Conservation (phyloP, 805 yeast species). For the Kodamaea fukazawae region DNA sequence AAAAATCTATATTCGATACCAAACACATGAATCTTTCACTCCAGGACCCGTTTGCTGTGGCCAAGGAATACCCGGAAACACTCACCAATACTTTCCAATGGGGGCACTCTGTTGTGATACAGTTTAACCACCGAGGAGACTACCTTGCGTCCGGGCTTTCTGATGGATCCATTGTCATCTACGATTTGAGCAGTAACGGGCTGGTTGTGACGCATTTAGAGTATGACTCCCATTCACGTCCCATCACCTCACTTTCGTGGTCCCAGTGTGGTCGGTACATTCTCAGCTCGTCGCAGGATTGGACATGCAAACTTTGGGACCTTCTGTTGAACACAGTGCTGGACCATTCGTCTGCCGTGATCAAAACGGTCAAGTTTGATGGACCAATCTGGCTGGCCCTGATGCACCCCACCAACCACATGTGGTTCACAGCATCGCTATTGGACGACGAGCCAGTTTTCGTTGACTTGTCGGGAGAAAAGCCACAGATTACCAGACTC, state of each 20-base stretch:
- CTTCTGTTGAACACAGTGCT: conserved; percentile 32
- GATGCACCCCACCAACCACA: conserved; percentile 48
- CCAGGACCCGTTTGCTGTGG: conserved; percentile 86
- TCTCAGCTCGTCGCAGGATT: conserved; percentile 73
- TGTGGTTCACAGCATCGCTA: conserved; percentile 58
- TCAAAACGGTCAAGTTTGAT: conserved; percentile 51
- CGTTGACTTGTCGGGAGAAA: conserved; percentile 35
- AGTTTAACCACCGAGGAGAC: conserved; percentile 74
- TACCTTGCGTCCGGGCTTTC: conserved; percentile 78
- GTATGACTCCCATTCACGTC: conserved; percentile 58
- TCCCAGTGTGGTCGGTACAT: conserved; percentile 67
- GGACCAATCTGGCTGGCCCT: conserved; percentile 73
- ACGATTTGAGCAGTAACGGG: conserved; percentile 68
- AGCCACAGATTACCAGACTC: background rate
- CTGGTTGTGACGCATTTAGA: conserved; percentile 52
- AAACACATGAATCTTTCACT: conserved; percentile 68
- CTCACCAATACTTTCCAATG: conserved; percentile 67
- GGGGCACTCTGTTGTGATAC: conserved; percentile 64
- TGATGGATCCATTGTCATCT: conserved; percentile 71
- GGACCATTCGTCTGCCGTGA: conserved; percentile 25
- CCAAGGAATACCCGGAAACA: conserved; percentile 88
- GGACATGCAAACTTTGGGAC: conserved; percentile 84
- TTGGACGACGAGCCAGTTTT: conserved; percentile 59
- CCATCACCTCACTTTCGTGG: conserved; percentile 77
- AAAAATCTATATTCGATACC: background rate